Base-by-base conservation (phyloP, 2,329 filamentous ascomycete genomes). In the Aspergillus sp. region DNA sequence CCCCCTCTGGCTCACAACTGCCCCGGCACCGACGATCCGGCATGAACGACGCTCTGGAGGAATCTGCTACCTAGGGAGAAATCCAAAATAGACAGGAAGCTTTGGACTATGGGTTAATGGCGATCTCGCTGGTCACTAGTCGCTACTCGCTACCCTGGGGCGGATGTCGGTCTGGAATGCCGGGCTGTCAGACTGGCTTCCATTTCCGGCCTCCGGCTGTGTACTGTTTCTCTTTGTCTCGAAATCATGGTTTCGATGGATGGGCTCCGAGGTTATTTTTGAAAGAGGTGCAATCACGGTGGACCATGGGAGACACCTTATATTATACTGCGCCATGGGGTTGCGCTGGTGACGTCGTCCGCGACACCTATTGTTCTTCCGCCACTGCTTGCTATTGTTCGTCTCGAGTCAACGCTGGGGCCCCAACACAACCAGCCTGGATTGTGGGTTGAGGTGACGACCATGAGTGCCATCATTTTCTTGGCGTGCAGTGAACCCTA, bases 351-450 rank as follows among this genome's bases (percentile, higher is more conserved):
- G 59, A 58, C 54, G 49, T 52, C 53, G 53, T 34, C 39, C 41
- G 41, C 59, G 30, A 12, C 62, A 64, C 59, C 64, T 63, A 70
- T 69, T 69, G 65, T 69, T 63, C 62, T 61, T 32, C 39, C 39
- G 41, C 24, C 47, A 30, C 36, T 15, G 44, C 56, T 62, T 65
- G 52, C 47, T 64, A 70, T 69, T 70, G 67, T 71, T 65, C 61
- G 61, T 57, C 50, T 57, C 55, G 42, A 54, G 26, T 36, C 53
- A 34, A 18, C 26, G 11, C 26, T 9, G 26, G 22, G 26, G 26
- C 53, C 18, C 47, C 45, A 45, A 49, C 39, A 50, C 53, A 55
- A 57, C 38, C 44, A 22, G 44, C 34, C 39, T 24, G 45, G 45
- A 53, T 38, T 17, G 44, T 38, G 45, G 26, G 42, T 52, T 42